A percentile compares a stretch with the other conserved stretches of the same genome.
These are phyloP conservation scores for Tolypocladium inflatum DNA, from an alignment of 2,329 filamentous ascomycete genomes.

Conservation along the genomic window DNA sequence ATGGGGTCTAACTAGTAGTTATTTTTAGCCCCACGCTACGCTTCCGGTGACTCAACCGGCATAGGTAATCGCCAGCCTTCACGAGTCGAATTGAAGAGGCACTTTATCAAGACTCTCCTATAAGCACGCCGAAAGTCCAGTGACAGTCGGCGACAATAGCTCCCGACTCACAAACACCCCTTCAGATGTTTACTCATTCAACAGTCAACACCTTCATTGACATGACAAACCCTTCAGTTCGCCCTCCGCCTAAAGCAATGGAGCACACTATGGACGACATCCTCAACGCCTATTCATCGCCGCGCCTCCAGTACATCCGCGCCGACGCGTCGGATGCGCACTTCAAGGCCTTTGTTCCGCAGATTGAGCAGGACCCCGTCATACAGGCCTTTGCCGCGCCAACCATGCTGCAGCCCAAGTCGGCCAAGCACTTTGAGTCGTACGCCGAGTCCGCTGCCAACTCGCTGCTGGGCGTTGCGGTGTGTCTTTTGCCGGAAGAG, in stretches of 20 bases:
- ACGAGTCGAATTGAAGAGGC: not conserved
- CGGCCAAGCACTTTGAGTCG: slow-evolving; percentile 6
- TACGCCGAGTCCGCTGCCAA: slow-evolving; percentile 3
- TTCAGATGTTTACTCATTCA: not conserved
- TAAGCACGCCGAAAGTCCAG: not conserved
- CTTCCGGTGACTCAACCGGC: not conserved
- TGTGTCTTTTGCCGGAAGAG: slow-evolving; percentile 7
- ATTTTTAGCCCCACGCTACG: too few species aligned
- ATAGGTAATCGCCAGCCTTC: not conserved
- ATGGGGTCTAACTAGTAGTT: too few species aligned
- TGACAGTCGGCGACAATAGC: not conserved
- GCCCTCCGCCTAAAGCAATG: not conserved
- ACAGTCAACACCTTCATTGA: not conserved
- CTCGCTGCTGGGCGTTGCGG: slow-evolving; percentile 10
- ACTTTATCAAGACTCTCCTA: too few species aligned
- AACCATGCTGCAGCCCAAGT: slow-evolving; percentile 4
- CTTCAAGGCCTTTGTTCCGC: slow-evolving; percentile 6
- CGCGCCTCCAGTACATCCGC: slow-evolving; percentile 9
- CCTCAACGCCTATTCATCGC: slow-evolving; percentile 5
- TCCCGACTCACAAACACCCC: not conserved
- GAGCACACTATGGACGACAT: not conserved
- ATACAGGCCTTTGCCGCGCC: slow-evolving; percentile 6
- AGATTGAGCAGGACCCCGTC: slow-evolving; percentile 7
- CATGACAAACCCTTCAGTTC: not conserved
- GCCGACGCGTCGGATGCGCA: slow-evolving; percentile 7